phyloP scores from a whole-genome alignment of 192 early-diverging fungal species.

The Backusella macrospora region DNA sequence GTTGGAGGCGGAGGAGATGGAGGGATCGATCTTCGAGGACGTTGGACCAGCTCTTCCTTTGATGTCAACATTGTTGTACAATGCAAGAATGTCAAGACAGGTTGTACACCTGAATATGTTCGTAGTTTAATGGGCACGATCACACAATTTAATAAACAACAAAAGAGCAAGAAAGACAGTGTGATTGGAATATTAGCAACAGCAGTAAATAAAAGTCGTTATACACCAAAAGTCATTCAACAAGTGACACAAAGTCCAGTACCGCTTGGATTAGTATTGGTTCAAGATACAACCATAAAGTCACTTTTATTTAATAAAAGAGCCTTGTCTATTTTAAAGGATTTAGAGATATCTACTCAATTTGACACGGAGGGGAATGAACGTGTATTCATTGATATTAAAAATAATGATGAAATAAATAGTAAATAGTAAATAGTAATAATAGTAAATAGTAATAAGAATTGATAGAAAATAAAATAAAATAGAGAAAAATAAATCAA shows the following conservation, averaged over 20 bases:
- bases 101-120: conserved; percentile 28
- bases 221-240: conserved; percentile 16
- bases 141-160: not conserved
- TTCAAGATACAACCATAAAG: conserved; percentile 21
- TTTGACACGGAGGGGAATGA: conserved; percentile 17
- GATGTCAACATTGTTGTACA: conserved; percentile 21
- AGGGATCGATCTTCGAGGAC: conserved; percentile 30
- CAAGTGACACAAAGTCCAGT: conserved; percentile 21
- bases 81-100: conserved; percentile 28
- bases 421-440: not conserved
- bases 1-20: conserved; percentile 27
- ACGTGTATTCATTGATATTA: conserved; percentile 12
- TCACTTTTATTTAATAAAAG: conserved; percentile 26
- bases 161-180: not conserved
- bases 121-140: conserved; percentile 21
- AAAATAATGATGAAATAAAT: conserved; percentile 7
- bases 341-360: conserved; percentile 10
- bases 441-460: not conserved
- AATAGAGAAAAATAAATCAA: too few relatives aligned
- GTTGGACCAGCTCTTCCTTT: conserved; percentile 1
- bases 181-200: conserved; percentile 30
- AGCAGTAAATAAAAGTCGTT: not conserved
- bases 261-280: conserved; percentile 26
- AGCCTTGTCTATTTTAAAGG: conserved; percentile 20
- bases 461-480: too few relatives aligned